Evolutionary conservation across 23 red algal species (phyloP), one percentile per base, ranked within the genome.

Genomic region (Chondrus crispus): DNA sequence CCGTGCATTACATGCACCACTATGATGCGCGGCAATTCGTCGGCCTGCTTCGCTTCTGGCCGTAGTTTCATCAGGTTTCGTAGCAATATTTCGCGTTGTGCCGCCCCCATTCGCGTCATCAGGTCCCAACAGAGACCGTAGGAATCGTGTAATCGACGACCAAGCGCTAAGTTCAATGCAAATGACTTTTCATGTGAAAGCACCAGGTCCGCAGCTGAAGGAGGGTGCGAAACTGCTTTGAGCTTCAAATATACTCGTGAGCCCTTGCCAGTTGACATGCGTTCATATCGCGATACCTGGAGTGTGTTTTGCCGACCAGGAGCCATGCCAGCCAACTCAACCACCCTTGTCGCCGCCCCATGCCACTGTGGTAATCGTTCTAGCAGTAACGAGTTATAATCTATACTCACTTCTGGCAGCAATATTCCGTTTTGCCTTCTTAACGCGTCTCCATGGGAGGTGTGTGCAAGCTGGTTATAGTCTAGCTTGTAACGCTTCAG

Each of bases 321-420:
- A 45, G 78, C 8, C 80, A 62, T 72, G 24, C 71, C 47, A 19
- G 41, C 46, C 6, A 6, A 48, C 26, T n/a, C 26, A 77, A 19
- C n/a, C 58, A 16, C 13, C 19, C 57, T 24, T 52, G 69, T 50
- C 80, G 43, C 49, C 18, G 30, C 40, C 29, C 24, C 32, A 47
- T 77, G 87, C 94, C 94, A 96, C 32, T 51, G 20, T 14, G 78
- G 79, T 18, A 96, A 45, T 6, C 79, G 71, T 11, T 74, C 69
- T 30, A 96, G 81, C n/a, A 96, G 42, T 58, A 96, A 46, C 30
- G 51, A 46, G 37, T 96, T 96, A 55, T 84, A 77, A 41, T 96
- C 94, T 50, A 85, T 92, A 33, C 66, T 83, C 58, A 93, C 94
- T 4, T 85, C 84, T 37, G 76, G 50, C 51, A 96, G 92, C 53